Percentiles rank a stretch among this genome's conserved stretches.
phyloP scores from a whole-genome alignment of 768 basidiomycete genomes.

The Russula ochroleuca region DNA sequence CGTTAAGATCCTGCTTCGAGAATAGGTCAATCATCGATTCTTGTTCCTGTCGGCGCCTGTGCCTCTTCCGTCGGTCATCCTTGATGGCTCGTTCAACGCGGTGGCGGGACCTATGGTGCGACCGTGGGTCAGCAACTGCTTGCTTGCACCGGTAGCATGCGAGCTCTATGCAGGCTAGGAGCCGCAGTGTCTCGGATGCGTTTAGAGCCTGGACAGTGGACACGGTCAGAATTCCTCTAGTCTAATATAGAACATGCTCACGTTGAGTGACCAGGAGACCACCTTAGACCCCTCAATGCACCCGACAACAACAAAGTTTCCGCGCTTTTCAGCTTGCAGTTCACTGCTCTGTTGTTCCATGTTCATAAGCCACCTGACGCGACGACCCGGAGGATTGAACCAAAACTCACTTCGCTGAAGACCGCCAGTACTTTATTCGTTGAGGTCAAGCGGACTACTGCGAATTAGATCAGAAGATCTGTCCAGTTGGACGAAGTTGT shows the following conservation, averaged over 20 bases:
- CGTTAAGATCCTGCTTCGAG: constrained; percentile 47
- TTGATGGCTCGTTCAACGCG: constrained; percentile 79
- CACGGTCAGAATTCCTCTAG: constrained; percentile 7
- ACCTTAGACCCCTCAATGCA: constrained; percentile 71
- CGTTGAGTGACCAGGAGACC: constrained; percentile 83
- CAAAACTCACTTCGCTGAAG: constrained; percentile 59
- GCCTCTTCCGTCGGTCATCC: constrained; percentile 75
- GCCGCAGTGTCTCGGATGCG: constrained; percentile 74
- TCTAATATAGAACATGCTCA: constrained; percentile 35
- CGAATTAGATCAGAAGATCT: not conserved
- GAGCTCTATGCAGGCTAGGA: constrained; percentile 79
- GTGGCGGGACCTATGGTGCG: constrained; percentile 59
- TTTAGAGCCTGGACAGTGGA: constrained; percentile 58
- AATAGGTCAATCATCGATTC: constrained; percentile 80
- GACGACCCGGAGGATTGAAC: constrained; percentile 3
- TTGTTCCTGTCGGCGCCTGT: constrained; percentile 78
- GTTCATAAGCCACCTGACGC: constrained; percentile 22
- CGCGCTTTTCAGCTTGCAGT: constrained; percentile 80
- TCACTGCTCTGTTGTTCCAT: constrained; percentile 55
- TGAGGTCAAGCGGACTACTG: constrained; percentile 61
- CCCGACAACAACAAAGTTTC: constrained; percentile 81
- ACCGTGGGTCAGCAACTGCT: constrained; percentile 61
- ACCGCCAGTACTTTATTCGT: constrained; percentile 64
- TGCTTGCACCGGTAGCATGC: constrained; percentile 76
- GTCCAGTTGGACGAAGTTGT: not conserved